A percentile compares a stretch with the other conserved stretches of the same genome.
These are phyloP conservation scores for Trypanosoma vivax DNA, from an alignment of 208 protist genomes.

Conservation along the genomic window DNA sequence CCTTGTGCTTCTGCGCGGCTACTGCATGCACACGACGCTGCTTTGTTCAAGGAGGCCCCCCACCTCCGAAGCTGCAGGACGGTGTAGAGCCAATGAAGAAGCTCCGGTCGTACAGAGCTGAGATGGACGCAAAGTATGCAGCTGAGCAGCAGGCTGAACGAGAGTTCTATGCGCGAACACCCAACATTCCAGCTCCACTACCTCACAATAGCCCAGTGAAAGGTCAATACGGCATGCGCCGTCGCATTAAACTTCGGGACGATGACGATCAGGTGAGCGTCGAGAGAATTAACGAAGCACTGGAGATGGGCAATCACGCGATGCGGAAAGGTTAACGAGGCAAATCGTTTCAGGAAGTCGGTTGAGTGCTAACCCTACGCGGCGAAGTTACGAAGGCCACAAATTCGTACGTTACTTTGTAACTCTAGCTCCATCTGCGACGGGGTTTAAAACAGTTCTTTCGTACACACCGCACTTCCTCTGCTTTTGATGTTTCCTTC, in stretches of 20 bases:
- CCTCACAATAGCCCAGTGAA: slow-evolving; percentile 61
- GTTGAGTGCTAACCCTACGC: not conserved
- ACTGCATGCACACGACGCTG: slow-evolving; percentile 7
- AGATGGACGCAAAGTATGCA: slow-evolving; percentile 36
- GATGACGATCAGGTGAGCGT: slow-evolving; percentile 26
- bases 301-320: slow-evolving; percentile 55
- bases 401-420: too few relatives aligned
- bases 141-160: slow-evolving; percentile 23
- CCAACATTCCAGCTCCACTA: slow-evolving; percentile 57
- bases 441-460: too few relatives aligned
- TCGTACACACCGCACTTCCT: too few relatives aligned
- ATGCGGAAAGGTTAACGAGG: slow-evolving; percentile 29
- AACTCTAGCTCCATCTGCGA: too few relatives aligned
- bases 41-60: slow-evolving; percentile 66
- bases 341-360: not conserved
- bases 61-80: slow-evolving; percentile 25
- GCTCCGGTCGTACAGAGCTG: slow-evolving; percentile 18
- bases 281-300: slow-evolving; percentile 22
- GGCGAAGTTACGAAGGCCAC: too few relatives aligned
- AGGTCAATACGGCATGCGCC: slow-evolving; percentile 78
- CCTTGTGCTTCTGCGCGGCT: not conserved
- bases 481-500: too few relatives aligned
- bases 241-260: slow-evolving; percentile 38
- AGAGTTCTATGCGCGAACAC: slow-evolving; percentile 46
- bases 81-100: slow-evolving; percentile 22